A percentile compares a stretch with the other conserved stretches of the same genome.
Conservation (phyloP, 2,329 filamentous ascomycete species). For the Trichoderma atrobrunneum region DNA sequence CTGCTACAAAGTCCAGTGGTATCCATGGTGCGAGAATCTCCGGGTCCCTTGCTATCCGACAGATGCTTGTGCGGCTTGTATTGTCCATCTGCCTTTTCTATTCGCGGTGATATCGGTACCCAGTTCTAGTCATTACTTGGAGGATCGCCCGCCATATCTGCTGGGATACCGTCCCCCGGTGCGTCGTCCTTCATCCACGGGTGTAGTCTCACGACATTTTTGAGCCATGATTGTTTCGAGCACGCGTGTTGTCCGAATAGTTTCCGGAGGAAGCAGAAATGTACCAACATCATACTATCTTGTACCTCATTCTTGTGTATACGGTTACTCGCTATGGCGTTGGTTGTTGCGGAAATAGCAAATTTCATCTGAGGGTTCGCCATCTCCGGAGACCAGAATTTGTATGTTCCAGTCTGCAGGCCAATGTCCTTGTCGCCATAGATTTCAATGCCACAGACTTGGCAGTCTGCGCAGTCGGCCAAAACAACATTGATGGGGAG, state of each 20-base stretch:
- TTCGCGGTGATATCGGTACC: background rate
- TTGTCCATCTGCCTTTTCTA: background rate
- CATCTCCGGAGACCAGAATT: conserved; percentile 34
- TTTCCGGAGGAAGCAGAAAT: too few relatives aligned
- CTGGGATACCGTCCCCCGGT: background rate
- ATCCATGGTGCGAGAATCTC: background rate
- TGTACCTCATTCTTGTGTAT: too few relatives aligned
- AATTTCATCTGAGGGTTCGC: background rate
- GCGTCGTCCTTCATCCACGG: background rate
- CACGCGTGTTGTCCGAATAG: too few relatives aligned
- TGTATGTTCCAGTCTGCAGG: conserved; percentile 27
- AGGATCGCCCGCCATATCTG: background rate
- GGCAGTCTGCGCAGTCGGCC: conserved; percentile 33
- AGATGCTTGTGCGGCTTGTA: too few relatives aligned
- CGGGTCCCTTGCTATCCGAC: background rate
- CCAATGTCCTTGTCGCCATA: background rate
- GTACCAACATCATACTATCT: too few relatives aligned
- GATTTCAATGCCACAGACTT: conserved; percentile 6
- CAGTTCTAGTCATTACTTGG: background rate
- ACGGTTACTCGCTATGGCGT: too few relatives aligned
- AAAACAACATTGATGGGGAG: conserved; percentile 24
- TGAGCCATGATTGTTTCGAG: background rate
- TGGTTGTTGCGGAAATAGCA: too few relatives aligned
- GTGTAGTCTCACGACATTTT: background rate
- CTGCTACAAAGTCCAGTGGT: background rate